A percentile compares a stretch with the other conserved stretches of the same genome.
Evolutionary conservation across 495 filamentous ascomycete species (phyloP).

Genomic region (Hypoxylon fuscum): DNA sequence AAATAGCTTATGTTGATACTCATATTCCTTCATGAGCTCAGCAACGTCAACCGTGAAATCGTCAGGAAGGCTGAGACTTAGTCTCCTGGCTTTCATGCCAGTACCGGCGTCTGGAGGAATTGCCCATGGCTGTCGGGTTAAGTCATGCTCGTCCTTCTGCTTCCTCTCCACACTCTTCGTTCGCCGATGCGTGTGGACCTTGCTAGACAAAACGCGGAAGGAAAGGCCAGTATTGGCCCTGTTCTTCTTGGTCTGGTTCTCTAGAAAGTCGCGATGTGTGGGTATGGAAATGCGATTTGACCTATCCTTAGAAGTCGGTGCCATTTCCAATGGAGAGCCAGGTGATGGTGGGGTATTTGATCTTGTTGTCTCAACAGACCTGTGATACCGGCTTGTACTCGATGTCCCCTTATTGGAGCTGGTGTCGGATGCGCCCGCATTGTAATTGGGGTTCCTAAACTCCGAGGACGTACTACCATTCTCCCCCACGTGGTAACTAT

Average conservation of each 20-base stretch:
- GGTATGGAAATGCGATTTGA: constrained; percentile 50
- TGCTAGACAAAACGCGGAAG: constrained; percentile 47
- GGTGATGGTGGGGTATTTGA: constrained; percentile 64
- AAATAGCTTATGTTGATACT: constrained; percentile 65
- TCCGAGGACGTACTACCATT: constrained; percentile 28
- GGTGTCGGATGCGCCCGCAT: constrained; percentile 33
- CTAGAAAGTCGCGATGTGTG: constrained; percentile 49
- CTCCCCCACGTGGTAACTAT: constrained; percentile 37
- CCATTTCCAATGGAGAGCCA: constrained; percentile 52
- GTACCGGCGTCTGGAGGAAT: constrained; percentile 67
- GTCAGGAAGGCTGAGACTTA: constrained; percentile 70
- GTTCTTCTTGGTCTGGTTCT: constrained; percentile 52
- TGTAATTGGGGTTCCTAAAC: constrained; percentile 33
- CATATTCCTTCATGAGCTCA: constrained; percentile 67
- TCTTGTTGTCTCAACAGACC: constrained; percentile 57
- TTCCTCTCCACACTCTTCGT: constrained; percentile 44
- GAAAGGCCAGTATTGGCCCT: constrained; percentile 59
- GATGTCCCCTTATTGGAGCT: constrained; percentile 32
- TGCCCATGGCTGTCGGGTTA: constrained; percentile 55
- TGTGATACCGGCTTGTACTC: constrained; percentile 44
- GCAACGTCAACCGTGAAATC: constrained; percentile 71
- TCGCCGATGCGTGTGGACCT: constrained; percentile 36
- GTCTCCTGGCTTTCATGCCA: constrained; percentile 70
- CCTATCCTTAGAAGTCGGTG: constrained; percentile 40
- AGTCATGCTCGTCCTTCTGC: constrained; percentile 36